A percentile compares a stretch with the other conserved stretches of the same genome.
Evolutionary conservation across 2,329 filamentous ascomycete genomes (phyloP).

Genomic region (Pseudocercospora musae): DNA sequence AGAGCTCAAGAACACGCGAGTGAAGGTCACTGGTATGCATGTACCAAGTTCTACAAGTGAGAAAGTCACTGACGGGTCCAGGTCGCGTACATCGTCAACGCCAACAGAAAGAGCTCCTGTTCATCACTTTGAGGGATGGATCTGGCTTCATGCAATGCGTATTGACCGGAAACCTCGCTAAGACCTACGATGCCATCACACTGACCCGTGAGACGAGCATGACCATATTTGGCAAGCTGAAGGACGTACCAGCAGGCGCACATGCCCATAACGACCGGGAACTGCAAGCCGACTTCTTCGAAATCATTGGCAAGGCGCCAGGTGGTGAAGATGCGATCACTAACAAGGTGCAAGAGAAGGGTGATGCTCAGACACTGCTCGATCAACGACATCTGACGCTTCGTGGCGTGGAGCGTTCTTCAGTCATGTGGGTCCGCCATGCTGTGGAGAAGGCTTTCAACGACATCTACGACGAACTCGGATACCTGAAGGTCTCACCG

Average conservation of each 20-base stretch:
- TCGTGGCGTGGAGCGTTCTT: constrained; percentile 77
- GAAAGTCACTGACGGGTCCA: constrained; percentile 70
- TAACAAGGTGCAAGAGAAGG: constrained; percentile 69
- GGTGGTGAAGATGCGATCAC: constrained; percentile 89
- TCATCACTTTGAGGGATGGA: constrained; percentile 81
- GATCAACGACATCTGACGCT: constrained; percentile 82
- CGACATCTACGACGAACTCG: constrained; percentile 70
- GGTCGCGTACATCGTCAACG: constrained; percentile 80
- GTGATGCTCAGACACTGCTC: constrained; percentile 69
- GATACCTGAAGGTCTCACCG: constrained; percentile 78
- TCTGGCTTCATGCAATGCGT: constrained; percentile 84
- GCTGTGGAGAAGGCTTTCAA: constrained; percentile 78
- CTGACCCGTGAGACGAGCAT: constrained; percentile 86
- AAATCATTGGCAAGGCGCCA: constrained; percentile 70
- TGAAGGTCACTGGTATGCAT: neutral
- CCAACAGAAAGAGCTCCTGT: constrained; percentile 78
- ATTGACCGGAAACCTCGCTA: constrained; percentile 74
- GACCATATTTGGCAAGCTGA: constrained; percentile 78
- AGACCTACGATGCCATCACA: constrained; percentile 86
- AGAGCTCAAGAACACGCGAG: constrained; percentile 45
- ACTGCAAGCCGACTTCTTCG: constrained; percentile 85
- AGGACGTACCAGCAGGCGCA: constrained; percentile 71
- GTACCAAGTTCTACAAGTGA: constrained; percentile 50
- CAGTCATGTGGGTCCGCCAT: constrained; percentile 82
- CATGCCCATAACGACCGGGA: constrained; percentile 81